Conservation (phyloP, 768 basidiomycete species). For the Tulasnella sp. region DNA sequence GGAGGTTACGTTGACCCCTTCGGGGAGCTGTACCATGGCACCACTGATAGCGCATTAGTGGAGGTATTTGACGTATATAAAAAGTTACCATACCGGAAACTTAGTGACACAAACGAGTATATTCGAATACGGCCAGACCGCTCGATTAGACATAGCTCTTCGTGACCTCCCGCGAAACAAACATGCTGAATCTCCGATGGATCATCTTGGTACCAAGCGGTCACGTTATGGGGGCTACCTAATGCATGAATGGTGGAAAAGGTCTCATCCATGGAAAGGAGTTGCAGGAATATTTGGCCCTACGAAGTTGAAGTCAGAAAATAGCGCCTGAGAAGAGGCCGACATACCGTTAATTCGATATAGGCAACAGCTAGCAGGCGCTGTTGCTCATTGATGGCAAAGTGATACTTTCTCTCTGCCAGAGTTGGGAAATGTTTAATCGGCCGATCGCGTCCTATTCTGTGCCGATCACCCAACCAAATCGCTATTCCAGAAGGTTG, state of each 20-base stretch:
- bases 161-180: constrained; percentile 37
- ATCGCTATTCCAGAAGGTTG: no score
- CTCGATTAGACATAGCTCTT: constrained; percentile 43
- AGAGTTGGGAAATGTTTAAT: not conserved
- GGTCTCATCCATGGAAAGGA: constrained; percentile 37
- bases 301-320: no score
- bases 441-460: no score
- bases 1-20: constrained; percentile 25
- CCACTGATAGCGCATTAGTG: not conserved
- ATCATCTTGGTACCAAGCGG: constrained; percentile 30
- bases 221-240: constrained; percentile 33
- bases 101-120: constrained; percentile 41
- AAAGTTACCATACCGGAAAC: constrained; percentile 34
- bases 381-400: constrained; percentile 1
- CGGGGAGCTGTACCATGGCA: constrained; percentile 31
- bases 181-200: constrained; percentile 25
- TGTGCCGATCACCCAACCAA: no score
- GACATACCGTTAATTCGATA: no score
- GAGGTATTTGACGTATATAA: not conserved
- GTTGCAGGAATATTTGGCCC: no score
- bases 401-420: not conserved
- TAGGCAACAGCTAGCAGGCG: not conserved
- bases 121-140: constrained; percentile 32
- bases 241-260: constrained; percentile 29
- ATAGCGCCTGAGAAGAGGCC: no score